Base-by-base conservation (phyloP, 2,329 filamentous ascomycete species). In the Alternaria brassicae region DNA sequence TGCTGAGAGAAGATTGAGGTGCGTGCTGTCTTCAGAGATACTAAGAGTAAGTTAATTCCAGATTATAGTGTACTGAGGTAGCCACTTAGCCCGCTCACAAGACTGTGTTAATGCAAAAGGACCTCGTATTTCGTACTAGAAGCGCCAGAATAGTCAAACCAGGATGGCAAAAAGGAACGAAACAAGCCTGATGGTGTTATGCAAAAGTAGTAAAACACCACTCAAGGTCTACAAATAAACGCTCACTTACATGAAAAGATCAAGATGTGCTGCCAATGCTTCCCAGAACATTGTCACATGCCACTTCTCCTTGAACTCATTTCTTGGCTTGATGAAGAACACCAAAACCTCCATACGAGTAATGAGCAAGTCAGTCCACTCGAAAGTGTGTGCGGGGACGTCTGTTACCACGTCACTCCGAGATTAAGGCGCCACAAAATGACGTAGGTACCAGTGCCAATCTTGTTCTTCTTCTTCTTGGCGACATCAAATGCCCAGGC, bases 401-500 rank as follows among this genome's bases (percentile, higher is more conserved):
- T 54, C 51, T 54, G 10, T 36, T 34, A 1, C 5, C 2, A 12
- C 4, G 51, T 54, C 17, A 54, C 30, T 36, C 12, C 3, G 2
- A 17, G 13, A 1, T 7, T 12, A 7, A 5, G 3, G 30, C 1
- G n/a, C 1, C 13, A n/a, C 4, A 21, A 7, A 39, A 21, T 12
- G 21, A 3, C 7, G 23, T 23, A 17, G 17, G 17, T 47, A 54
- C 51, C 51, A 5, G 47, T 41, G 1, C 51, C 51, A 13, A 47
- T 39, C 9, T 54, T 54, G 23, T 54, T 37, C 13, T 54, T 54
- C 51, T 54, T 54, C 41, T 54, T 54, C 3, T 54, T 54, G 4
- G 40, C 28, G 7, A 56, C 36, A 32, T 61, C 54, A 23, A 59
- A 68, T 1, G 58, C 63, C 65, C 66, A 69, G 6, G 61, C 63